These are phyloP conservation scores for Pythium aristosporum DNA, from an alignment of 352 stramenopile genomes.

Conservation along the genomic window DNA sequence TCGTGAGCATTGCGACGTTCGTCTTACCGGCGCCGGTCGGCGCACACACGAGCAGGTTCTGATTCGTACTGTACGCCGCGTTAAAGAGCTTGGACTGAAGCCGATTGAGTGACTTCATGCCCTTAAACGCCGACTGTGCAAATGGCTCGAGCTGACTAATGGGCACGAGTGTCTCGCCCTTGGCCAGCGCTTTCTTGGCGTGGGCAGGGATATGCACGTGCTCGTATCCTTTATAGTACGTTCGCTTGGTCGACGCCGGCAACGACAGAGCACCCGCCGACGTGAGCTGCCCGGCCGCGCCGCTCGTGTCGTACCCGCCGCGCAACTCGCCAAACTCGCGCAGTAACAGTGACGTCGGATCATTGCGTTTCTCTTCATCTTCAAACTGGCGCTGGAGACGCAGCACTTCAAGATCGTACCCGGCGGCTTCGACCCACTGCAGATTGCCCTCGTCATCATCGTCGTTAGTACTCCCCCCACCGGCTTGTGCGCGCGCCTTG, in stretches of 20 bases:
- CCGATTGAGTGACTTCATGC: constrained; percentile 91
- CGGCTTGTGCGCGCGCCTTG: constrained; percentile 27
- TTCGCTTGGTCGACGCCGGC: constrained; percentile 64
- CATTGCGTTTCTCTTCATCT: constrained; percentile 52
- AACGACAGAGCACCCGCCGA: constrained; percentile 53
- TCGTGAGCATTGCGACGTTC: constrained; percentile 98
- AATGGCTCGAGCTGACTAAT: constrained; percentile 72
- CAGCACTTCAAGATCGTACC: constrained; percentile 79
- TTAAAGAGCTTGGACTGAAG: constrained; percentile 98
- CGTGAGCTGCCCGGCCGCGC: constrained; percentile 60
- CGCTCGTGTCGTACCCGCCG: constrained; percentile 68
- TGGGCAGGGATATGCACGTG: constrained; percentile 80
- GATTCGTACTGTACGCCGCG: constrained; percentile 93
- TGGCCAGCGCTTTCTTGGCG: constrained; percentile 54
- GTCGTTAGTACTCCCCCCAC: constrained; percentile 16
- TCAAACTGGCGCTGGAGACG: constrained; percentile 70
- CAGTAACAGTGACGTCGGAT: constrained; percentile 73
- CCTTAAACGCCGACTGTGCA: constrained; percentile 75
- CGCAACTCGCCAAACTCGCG: constrained; percentile 70
- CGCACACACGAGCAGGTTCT: constrained; percentile 97
- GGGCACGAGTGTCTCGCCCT: constrained; percentile 57
- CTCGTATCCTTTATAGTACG: constrained; percentile 80
- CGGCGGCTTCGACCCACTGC: constrained; percentile 74
- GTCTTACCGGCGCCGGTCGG: constrained; percentile 97
- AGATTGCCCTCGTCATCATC: constrained; percentile 36